Percentiles rank a stretch among this genome's conserved stretches.
phyloP scores from a whole-genome alignment of 345 rosid species.

The Noccaea bulbosa region DNA sequence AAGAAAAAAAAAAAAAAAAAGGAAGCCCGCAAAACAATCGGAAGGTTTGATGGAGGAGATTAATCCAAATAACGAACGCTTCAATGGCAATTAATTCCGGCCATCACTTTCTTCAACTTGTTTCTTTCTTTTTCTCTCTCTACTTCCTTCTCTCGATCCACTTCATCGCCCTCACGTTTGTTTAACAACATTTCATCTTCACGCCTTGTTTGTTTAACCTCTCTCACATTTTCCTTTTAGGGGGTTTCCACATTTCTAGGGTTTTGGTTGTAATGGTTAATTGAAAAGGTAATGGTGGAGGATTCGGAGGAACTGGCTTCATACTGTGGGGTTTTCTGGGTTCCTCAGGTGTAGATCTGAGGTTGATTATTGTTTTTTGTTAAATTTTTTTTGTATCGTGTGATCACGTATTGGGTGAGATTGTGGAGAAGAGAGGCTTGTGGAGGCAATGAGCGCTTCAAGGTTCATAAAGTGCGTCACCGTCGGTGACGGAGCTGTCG shows the following conservation, averaged over 20 bases:
- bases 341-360: constrained; percentile 45
- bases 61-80: constrained; percentile 27
- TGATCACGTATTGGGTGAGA: background rate
- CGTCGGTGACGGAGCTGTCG: constrained; percentile 48
- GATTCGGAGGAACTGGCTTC: constrained; percentile 14
- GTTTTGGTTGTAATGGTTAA: constrained; percentile 26
- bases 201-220: background rate
- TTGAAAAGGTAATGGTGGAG: constrained; percentile 10
- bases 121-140: constrained; percentile 42
- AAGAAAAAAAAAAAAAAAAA: constrained; percentile 5
- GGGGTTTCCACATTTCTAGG: constrained; percentile 23
- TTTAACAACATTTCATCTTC: constrained; percentile 1
- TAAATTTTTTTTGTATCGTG: background rate
- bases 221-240: background rate
- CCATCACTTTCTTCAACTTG: constrained; percentile 15
- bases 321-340: constrained; percentile 9
- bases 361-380: constrained; percentile 15
- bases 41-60: constrained; percentile 37
- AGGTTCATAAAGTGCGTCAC: constrained; percentile 43
- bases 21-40: constrained; percentile 31
- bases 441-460: constrained; percentile 43
- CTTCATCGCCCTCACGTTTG: constrained; percentile 37
- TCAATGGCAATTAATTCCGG: constrained; percentile 44
- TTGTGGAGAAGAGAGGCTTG: constrained; percentile 8
- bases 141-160: constrained; percentile 24